phyloP scores from a whole-genome alignment of 257 asterid genomes.

The Dorcoceras hygrometricum region DNA sequence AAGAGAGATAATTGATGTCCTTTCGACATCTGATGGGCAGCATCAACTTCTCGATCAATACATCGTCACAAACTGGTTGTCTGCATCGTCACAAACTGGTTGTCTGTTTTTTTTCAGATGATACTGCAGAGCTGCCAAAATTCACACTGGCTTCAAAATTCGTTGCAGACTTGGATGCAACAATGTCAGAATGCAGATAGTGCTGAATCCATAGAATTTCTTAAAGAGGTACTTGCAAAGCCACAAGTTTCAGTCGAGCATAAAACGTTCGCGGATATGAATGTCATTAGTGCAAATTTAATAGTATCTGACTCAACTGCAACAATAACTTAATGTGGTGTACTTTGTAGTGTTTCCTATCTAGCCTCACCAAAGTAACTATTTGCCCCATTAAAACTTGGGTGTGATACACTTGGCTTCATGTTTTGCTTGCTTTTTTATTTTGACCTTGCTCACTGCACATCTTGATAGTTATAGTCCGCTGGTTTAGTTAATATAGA shows the following conservation, averaged over 20 bases:
- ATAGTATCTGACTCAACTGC: background rate
- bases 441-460: conserved; percentile 17
- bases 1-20: background rate
- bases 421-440: conserved; percentile 10
- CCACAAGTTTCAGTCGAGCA: conserved; percentile 13
- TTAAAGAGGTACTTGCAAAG: conserved; percentile 69
- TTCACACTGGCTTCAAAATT: conserved; percentile 61
- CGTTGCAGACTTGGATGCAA: conserved; percentile 68
- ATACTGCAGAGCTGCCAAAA: conserved; percentile 51
- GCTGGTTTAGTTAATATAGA: conserved; percentile 6
- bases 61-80: conserved; percentile 17
- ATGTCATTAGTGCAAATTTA: conserved; percentile 12
- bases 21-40: conserved; percentile 4
- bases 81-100: conserved; percentile 11
- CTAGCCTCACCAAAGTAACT: background rate
- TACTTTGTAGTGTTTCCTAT: conserved; percentile 2
- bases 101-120: conserved; percentile 58
- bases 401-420: background rate
- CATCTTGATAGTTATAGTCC: conserved; percentile 6
- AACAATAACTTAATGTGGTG: conserved; percentile 9
- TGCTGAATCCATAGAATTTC: conserved; percentile 75
- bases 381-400: conserved; percentile 4
- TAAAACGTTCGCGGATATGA: conserved; percentile 9
- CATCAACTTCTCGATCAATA: conserved; percentile 10
- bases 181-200: conserved; percentile 64